A percentile compares a stretch with the other conserved stretches of the same genome.
phyloP scores from a whole-genome alignment of 306 rosid species.

The Myrica gale region DNA sequence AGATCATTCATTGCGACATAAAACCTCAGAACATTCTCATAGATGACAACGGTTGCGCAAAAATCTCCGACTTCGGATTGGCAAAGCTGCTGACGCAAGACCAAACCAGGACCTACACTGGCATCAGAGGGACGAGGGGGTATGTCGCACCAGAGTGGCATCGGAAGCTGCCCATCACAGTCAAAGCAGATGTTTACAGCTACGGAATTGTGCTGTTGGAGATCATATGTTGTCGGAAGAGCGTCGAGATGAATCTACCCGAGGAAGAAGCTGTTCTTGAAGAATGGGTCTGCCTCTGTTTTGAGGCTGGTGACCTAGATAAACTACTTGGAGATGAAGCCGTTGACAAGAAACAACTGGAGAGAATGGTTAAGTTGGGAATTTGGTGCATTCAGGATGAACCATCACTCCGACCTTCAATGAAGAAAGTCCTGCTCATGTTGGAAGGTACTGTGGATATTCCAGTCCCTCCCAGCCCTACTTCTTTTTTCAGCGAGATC shows the following conservation, averaged over 20 bases:
- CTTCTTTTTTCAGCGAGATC: background rate
- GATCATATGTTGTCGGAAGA: background rate
- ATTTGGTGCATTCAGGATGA: background rate
- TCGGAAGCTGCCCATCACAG: background rate
- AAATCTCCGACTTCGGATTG: background rate
- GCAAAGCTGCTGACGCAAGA: background rate
- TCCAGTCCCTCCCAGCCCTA: background rate
- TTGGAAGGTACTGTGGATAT: background rate
- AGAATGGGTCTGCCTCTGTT: background rate
- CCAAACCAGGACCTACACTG: background rate
- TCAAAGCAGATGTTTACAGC: background rate
- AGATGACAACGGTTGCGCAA: background rate
- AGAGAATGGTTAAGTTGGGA: background rate
- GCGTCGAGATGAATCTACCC: background rate
- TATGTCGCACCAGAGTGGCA: constrained; percentile 1
- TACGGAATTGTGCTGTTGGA: background rate
- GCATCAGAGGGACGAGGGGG: background rate
- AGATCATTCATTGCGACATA: background rate
- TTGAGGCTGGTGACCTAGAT: background rate
- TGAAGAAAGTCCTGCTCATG: constrained; percentile 1
- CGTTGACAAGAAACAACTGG: background rate
- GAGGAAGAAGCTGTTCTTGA: background rate
- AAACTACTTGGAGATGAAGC: background rate
- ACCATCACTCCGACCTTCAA: background rate
- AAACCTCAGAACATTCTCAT: background rate